Base-by-base conservation (phyloP, 192 early-diverging fungal genomes). In the Backusella morwellensis region DNA sequence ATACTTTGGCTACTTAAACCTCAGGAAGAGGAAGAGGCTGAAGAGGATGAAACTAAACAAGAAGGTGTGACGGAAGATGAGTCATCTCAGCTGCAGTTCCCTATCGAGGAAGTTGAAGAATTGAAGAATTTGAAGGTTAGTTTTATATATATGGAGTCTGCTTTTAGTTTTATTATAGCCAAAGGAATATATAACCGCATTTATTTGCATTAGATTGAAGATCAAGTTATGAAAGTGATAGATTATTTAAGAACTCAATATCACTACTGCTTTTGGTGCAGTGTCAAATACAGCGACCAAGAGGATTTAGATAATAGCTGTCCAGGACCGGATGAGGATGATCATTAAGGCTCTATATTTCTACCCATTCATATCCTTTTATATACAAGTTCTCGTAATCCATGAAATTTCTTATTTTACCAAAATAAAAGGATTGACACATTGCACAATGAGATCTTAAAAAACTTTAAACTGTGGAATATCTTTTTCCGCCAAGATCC, bases 201-300 rank as follows among this genome's bases (percentile, higher is more conserved):
- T 34, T 26, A 21, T 44, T 50, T 1, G 5, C 6, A 50, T 50
- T 79, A 90, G 87, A 69, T 86, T 11, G 54, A 68, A 8, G 83
- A 87, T 66, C 86, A 92, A 69, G 80, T 93, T 4, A 70, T 76
- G 3, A 47, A 74, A n/a, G 77, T 92, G 0, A 83, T 80, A 1
- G 7, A 66, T 1, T 89, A 93, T 69, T 78, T 93, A 29, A 87
- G 91, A 12, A 44, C 40, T 11, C 72, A 83, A 6, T 85, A 92
- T 77, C 67, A 42, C 40, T 93, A 93, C 73, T 93, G 92, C 75
- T 81, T 92, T 35, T 93, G 91, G 91, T 93, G 92, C 77, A 85
- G 87, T 34, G 84, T 79, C 11, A 78, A 81, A 41, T 93, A 88
- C 44, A 69, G 80, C 40, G 77, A 86, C 26, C 68, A 59, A 72